Percentiles rank a stretch among this genome's conserved stretches.
phyloP scores from a whole-genome alignment of 495 filamentous ascomycete species.

The Cenococcum geophilum region DNA sequence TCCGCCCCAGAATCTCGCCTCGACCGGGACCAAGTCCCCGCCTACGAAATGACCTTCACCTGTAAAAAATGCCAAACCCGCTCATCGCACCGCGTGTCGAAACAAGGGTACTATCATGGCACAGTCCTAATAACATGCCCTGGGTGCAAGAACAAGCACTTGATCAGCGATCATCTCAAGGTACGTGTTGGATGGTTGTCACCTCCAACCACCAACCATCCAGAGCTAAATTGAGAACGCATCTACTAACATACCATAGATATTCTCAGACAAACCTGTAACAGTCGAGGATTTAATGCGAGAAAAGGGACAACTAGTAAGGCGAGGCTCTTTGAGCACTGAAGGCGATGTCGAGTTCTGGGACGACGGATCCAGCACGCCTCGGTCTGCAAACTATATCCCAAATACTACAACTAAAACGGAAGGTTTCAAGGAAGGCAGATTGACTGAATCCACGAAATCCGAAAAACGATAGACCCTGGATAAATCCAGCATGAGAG shows the following conservation, averaged over 20 bases:
- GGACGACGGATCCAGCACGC: conserved; percentile 25
- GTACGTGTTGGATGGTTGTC: conserved; percentile 28
- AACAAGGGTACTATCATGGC: conserved; percentile 89
- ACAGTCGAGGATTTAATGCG: conserved; percentile 68
- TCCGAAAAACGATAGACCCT: too few species aligned
- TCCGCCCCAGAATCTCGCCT: conserved; percentile 19
- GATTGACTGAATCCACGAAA: background rate
- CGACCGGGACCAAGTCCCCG: conserved; percentile 48
- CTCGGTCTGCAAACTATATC: background rate
- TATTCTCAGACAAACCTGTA: conserved; percentile 60
- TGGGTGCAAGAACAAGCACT: conserved; percentile 71
- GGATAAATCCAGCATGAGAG: too few species aligned
- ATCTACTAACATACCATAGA: conserved; percentile 34
- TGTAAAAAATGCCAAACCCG: conserved; percentile 77
- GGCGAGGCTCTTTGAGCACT: conserved; percentile 45
- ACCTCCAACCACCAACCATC: too few species aligned
- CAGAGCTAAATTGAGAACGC: background rate
- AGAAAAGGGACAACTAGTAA: conserved; percentile 59
- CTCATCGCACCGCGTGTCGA: conserved; percentile 71
- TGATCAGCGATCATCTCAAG: conserved; percentile 84
- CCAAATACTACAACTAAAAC: background rate
- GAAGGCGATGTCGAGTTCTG: conserved; percentile 51
- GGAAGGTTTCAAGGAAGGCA: background rate
- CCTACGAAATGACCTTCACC: conserved; percentile 84
- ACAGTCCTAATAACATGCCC: conserved; percentile 85